These are phyloP conservation scores for Ceratocystis lukuohia DNA, from an alignment of 2,329 filamentous ascomycete species.

Conservation along the genomic window DNA sequence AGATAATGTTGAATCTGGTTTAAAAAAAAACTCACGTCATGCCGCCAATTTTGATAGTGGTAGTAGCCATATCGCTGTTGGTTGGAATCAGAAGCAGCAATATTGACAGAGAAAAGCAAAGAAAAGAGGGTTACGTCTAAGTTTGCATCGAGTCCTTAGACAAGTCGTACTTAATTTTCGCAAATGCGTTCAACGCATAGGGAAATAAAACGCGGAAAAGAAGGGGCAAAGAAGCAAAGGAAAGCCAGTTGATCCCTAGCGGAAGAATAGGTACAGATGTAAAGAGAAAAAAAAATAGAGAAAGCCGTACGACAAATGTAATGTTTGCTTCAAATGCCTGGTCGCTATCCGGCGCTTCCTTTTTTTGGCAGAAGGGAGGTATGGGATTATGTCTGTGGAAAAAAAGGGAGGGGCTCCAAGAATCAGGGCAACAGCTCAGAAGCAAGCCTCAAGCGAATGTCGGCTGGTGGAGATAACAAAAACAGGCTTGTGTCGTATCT, in stretches of 20 bases:
- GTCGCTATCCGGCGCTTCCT: neutral
- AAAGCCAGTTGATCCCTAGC: neutral
- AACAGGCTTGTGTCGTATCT: neutral
- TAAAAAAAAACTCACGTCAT: slow-evolving; percentile 49
- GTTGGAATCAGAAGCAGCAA: slow-evolving; percentile 1
- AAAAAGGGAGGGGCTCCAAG: neutral
- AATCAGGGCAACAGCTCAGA: neutral
- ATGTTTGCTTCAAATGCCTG: neutral
- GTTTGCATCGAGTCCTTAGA: slow-evolving; percentile 11
- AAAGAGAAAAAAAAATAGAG: neutral
- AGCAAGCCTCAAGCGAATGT: neutral
- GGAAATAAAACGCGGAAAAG: neutral
- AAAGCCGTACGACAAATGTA: neutral
- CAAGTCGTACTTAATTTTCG: neutral
- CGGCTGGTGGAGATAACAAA: neutral
- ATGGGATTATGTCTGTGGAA: neutral
- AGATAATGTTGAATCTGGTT: neutral
- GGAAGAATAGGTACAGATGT: neutral
- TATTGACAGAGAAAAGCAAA: slow-evolving; percentile 7
- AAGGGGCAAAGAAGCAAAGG: neutral
- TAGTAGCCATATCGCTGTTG: slow-evolving; percentile 54
- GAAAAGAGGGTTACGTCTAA: slow-evolving; percentile 1
- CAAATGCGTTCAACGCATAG: slow-evolving; percentile 7
- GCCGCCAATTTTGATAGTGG: slow-evolving; percentile 78
- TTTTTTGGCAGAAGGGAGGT: neutral